phyloP scores from a whole-genome alignment of 805 yeast species.

The Candida xyloterini region DNA sequence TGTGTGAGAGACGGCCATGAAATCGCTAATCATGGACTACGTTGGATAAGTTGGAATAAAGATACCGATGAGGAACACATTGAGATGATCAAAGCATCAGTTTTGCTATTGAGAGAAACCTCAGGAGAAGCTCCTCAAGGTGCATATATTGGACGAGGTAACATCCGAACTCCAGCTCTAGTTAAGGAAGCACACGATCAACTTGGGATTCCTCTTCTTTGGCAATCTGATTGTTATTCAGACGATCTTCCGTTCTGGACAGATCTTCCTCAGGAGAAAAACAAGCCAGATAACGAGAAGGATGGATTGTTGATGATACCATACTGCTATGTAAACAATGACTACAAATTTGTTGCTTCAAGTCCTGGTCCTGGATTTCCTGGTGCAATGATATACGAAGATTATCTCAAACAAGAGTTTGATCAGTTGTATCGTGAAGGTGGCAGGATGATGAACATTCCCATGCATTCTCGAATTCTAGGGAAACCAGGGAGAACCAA shows the following conservation, averaged over 20 bases:
- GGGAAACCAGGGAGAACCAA: conserved; percentile 37
- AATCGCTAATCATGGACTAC: conserved; percentile 36
- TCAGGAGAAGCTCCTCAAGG: conserved; percentile 36
- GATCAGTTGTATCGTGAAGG: conserved; percentile 38
- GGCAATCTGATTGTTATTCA: conserved; percentile 35
- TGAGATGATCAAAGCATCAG: conserved; percentile 31
- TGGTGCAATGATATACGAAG: conserved; percentile 24
- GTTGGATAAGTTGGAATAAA: conserved; percentile 36
- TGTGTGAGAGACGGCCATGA: conserved; percentile 38
- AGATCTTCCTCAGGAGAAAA: conserved; percentile 29
- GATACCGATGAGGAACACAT: conserved; percentile 32
- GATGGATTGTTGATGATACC: conserved; percentile 30
- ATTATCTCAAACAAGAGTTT: conserved; percentile 36
- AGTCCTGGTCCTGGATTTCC: conserved; percentile 25
- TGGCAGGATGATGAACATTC: conserved; percentile 36
- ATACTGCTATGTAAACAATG: conserved; percentile 27
- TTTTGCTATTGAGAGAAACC: conserved; percentile 30
- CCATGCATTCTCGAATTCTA: conserved; percentile 35
- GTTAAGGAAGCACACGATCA: conserved; percentile 36
- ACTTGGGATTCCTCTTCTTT: conserved; percentile 30
- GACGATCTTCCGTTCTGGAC: conserved; percentile 39
- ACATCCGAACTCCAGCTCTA: conserved; percentile 31
- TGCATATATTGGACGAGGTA: conserved; percentile 37
- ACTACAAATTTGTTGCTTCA: conserved; percentile 25
- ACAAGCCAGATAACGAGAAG: conserved; percentile 16